Evolutionary conservation across 2,329 filamentous ascomycete species (phyloP), one percentile per base, ranked within the genome.

Genomic region (Leptodontidium sp.): DNA sequence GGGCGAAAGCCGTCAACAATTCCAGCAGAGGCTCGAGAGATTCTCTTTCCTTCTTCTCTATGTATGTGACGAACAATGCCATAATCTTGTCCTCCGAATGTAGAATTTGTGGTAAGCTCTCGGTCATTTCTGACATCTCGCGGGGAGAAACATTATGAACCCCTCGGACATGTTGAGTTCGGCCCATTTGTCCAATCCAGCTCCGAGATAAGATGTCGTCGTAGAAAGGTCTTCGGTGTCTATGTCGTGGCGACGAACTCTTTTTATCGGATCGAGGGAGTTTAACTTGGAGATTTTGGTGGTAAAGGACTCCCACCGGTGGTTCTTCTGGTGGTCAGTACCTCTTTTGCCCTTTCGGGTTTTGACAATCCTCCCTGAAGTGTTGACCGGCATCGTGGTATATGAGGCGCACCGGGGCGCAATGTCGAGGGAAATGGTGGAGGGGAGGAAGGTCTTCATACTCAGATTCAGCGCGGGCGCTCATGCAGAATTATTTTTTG

Each of bases 1-100:
- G 94, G n/a, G 96, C 94, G 78, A 99, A 94, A 50, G 96, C 93
- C 14, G 94, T 93, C 68, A 98, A 81, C n/a, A 99, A 87, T 73
- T 92, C 93, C 68, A 99, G 83, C 50, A 99, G 82, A 11, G 96
- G 93, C 77, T 99, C 94, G 69, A 98, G 83, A 1, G 92, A 91
- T 75, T 95, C 87, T 71, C 89, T 88, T 75, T 98, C 93, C 70
- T 91, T 90, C 75, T 88, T 88, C 64, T 90, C 88, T 70, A 98
- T 94, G 75, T 93, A 92, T 76, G 88, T 85, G 69, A 90, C 87
- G 70, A 99, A 84, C 69, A 91, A 79, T 49, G 88, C 88, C 86
- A 97, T 92, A 74, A 99, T 96, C 79, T 88, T 88, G 73, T 93
- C 88, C 81, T 97, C 91, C 80, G 97, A 92, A 83, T 98, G 92